phyloP scores from a whole-genome alignment of 163 green algal genomes.

The Smithsoniella earleae region DNA sequence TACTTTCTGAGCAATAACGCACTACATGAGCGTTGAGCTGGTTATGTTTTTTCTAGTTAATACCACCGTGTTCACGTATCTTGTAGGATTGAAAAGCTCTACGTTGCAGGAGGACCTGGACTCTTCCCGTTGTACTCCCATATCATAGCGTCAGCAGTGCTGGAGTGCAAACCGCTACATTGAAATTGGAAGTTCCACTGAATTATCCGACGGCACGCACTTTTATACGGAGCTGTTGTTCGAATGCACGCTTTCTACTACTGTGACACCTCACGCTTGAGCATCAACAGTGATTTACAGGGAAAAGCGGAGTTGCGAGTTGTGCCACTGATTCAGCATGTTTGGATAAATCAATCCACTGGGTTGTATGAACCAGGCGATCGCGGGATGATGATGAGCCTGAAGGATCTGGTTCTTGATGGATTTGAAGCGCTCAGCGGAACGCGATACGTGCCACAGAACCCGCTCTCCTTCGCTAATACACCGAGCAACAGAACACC shows the following conservation, averaged over 20 bases:
- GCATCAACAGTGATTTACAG: no score
- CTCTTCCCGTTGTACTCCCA: not conserved
- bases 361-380: not conserved
- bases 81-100: no score
- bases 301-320: not conserved
- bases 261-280: no score
- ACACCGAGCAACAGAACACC: no score
- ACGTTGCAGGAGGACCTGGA: constrained; percentile 4
- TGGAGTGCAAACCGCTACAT: not conserved
- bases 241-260: no score
- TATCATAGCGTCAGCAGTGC: not conserved
- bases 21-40: no score
- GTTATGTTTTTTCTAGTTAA: no score
- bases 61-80: no score
- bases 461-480: no score
- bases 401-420: constrained; percentile 11
- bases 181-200: not conserved
- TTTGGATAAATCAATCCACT: not conserved
- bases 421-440: not conserved
- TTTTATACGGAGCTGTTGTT: no score
- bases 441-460: not conserved
- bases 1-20: no score
- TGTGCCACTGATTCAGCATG: not conserved
- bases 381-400: not conserved
- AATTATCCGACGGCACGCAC: not conserved